Conservation (phyloP, 2,329 filamentous ascomycete genomes). For the Truncatella angustata region DNA sequence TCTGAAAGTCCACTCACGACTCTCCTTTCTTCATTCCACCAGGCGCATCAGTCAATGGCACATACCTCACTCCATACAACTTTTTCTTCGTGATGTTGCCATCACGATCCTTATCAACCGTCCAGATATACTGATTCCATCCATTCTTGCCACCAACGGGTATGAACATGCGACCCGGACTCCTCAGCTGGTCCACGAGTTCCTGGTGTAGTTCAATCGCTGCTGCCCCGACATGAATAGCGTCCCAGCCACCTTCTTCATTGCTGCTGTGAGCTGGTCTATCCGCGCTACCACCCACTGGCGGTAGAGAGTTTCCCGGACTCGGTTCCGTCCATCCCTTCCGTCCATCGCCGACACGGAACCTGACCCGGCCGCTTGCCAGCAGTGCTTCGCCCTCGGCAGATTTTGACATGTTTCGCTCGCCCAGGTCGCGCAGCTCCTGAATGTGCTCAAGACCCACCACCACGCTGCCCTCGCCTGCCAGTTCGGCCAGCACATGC, state of each 20-base stretch:
- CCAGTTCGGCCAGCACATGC: constrained; percentile 80
- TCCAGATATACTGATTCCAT: constrained; percentile 65
- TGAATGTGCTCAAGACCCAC: constrained; percentile 75
- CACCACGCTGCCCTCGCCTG: constrained; percentile 52
- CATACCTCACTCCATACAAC: constrained; percentile 72
- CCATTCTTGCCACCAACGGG: constrained; percentile 60
- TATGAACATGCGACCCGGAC: constrained; percentile 79
- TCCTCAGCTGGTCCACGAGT: constrained; percentile 73
- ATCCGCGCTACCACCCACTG: constrained; percentile 25
- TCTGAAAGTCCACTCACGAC: no score
- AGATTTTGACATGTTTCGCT: constrained; percentile 64
- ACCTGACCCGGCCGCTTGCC: constrained; percentile 62
- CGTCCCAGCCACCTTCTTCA: constrained; percentile 70
- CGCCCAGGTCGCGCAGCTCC: constrained; percentile 60
- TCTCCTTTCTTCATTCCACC: constrained; percentile 11
- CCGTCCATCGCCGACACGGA: constrained; percentile 73
- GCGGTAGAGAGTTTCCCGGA: constrained; percentile 15
- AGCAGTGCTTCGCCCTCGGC: constrained; percentile 59
- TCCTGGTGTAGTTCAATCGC: constrained; percentile 70
- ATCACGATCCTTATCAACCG: constrained; percentile 67
- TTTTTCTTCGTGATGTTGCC: constrained; percentile 61
- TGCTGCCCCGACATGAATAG: constrained; percentile 91
- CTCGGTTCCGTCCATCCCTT: constrained; percentile 56
- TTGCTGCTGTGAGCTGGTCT: constrained; percentile 39
- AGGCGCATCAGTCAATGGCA: constrained; percentile 72